Conservation (phyloP, 1,284 basidiomycete species). For the Cutaneotrichosporon dermatis region DNA sequence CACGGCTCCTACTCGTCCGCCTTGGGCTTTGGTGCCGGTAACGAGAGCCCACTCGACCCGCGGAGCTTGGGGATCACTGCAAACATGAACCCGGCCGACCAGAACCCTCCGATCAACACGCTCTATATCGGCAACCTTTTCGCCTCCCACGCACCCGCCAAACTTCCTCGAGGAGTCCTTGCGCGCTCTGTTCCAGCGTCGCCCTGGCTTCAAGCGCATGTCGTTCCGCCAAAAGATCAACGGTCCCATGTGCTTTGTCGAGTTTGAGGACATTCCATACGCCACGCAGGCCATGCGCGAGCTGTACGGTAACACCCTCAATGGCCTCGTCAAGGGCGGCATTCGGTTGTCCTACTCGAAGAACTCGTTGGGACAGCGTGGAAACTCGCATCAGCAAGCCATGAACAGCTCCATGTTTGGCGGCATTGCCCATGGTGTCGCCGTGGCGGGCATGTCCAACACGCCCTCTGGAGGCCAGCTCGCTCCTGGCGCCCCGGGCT, state of each 20-base stretch:
- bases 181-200: conserved; percentile 70
- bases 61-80: conserved; percentile 18
- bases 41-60: conserved; percentile 13
- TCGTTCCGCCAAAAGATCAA: conserved; percentile 93
- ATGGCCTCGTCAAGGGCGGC: conserved; percentile 86
- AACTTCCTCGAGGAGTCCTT: conserved; percentile 80
- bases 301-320: conserved; percentile 84
- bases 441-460: conserved; percentile 38
- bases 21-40: conserved; percentile 10
- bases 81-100: conserved; percentile 64
- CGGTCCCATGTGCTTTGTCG: conserved; percentile 95
- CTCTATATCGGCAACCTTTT: conserved; percentile 86
- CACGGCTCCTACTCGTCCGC: conserved; percentile 7
- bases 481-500: conserved; percentile 2
- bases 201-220: conserved; percentile 81
- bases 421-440: conserved; percentile 45
- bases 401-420: conserved; percentile 35
- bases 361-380: conserved; percentile 70
- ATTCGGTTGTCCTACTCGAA: conserved; percentile 95
- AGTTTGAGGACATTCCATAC: conserved; percentile 85
- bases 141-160: conserved; percentile 59
- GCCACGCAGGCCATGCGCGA: conserved; percentile 83
- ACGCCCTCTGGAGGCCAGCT: conserved; percentile 11
- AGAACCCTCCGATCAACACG: conserved; percentile 81
- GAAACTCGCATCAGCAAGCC: conserved; percentile 35